phyloP scores from a whole-genome alignment of 257 asterid genomes.

The Capsicum chinense region DNA sequence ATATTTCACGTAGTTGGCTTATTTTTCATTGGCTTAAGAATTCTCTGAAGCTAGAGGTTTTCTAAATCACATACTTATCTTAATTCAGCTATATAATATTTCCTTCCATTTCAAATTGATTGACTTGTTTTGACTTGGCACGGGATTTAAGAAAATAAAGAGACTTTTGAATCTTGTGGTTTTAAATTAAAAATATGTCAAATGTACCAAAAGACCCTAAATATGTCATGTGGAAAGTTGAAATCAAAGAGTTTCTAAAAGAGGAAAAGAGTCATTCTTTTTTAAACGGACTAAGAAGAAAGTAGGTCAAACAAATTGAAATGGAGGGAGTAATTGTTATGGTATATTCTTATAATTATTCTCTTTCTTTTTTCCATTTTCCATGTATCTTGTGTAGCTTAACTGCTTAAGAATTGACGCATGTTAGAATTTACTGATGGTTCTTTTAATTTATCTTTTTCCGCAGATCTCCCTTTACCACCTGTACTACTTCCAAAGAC shows the following conservation, averaged over 20 bases:
- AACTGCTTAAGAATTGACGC: not conserved
- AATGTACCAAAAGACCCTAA: too few species aligned
- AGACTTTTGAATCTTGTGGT: too few species aligned
- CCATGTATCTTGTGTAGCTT: not conserved
- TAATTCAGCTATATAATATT: not conserved
- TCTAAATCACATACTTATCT: not conserved
- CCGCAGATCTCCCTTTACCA: constrained; percentile 70
- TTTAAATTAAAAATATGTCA: too few species aligned
- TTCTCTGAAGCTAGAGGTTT: constrained; percentile 13
- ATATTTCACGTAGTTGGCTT: not conserved
- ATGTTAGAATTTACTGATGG: not conserved
- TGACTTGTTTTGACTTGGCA: too few species aligned
- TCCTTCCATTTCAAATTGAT: too few species aligned
- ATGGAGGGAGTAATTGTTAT: not conserved
- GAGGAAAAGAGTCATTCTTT: too few species aligned
- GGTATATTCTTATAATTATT: not conserved
- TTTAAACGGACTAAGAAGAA: too few species aligned
- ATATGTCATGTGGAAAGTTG: too few species aligned
- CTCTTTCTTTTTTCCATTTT: not conserved
- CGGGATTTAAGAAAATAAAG: too few species aligned
- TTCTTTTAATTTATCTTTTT: constrained; percentile 1
- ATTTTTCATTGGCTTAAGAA: not conserved
- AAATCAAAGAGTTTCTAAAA: too few species aligned
- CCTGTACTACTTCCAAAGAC: constrained; percentile 61
- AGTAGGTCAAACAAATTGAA: too few species aligned